Conservation (phyloP, 2,329 filamentous ascomycete species). For the Penicillium sclerotigenum region DNA sequence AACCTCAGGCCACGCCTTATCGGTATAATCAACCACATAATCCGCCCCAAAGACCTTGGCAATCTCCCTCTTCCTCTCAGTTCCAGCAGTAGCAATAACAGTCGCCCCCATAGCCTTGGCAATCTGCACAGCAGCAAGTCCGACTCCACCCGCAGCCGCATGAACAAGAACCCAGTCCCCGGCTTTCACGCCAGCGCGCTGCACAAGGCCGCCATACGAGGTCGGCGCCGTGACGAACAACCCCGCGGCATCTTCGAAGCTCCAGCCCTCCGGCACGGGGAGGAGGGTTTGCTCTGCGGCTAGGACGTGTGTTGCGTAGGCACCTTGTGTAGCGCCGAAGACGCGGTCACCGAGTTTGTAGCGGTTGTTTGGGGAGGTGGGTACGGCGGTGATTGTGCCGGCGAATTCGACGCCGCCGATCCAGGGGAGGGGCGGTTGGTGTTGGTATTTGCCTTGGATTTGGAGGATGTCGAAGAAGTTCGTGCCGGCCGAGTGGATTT, state of each 20-base stretch:
- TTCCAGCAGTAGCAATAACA: conserved; percentile 89
- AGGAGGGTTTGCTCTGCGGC: conserved; percentile 65
- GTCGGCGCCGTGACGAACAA: conserved; percentile 91
- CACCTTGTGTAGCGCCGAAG: conserved; percentile 82
- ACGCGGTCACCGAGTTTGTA: conserved; percentile 78
- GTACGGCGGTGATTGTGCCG: conserved; percentile 68
- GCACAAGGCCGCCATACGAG: conserved; percentile 77
- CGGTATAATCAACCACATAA: conserved; percentile 73
- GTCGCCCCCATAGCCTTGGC: conserved; percentile 88
- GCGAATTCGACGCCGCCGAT: conserved; percentile 83
- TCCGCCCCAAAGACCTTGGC: conserved; percentile 81
- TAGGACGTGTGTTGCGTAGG: conserved; percentile 74
- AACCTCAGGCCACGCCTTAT: conserved; percentile 63
- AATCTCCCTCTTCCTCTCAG: conserved; percentile 72
- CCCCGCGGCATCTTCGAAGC: conserved; percentile 78
- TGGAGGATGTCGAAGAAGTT: conserved; percentile 99
- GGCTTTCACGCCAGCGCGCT: conserved; percentile 69
- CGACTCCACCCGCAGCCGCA: conserved; percentile 87
- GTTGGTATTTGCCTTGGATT: conserved; percentile 92
- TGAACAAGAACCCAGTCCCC: conserved; percentile 89
- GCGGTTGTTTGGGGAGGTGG: conserved; percentile 52
- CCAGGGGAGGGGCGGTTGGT: conserved; percentile 87
- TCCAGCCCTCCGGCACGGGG: conserved; percentile 77
- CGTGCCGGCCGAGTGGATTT: conserved; percentile 79
- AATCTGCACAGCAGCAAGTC: conserved; percentile 85